Percentiles rank a stretch among this genome's conserved stretches.
Evolutionary conservation across 495 filamentous ascomycete genomes (phyloP).

Genomic region (Aspergillus baeticus): DNA sequence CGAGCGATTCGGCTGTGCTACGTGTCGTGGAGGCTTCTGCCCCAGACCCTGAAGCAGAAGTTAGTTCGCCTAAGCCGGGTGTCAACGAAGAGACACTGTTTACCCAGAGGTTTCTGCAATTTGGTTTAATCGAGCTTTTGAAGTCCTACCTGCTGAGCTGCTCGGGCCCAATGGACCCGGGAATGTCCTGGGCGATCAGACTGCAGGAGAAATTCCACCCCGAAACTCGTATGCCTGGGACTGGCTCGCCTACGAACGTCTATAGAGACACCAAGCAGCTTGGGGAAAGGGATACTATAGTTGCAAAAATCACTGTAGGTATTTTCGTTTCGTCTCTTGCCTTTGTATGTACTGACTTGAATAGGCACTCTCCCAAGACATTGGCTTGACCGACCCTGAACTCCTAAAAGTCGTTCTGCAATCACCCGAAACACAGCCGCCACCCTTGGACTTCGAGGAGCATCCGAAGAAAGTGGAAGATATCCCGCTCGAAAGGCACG

Average conservation of each 20-base stretch:
- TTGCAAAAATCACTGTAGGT: slow-evolving; percentile 74
- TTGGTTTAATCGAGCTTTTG: slow-evolving; percentile 80
- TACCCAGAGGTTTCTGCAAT: slow-evolving; percentile 71
- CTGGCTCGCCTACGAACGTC: slow-evolving; percentile 58
- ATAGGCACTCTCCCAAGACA: slow-evolving; percentile 71
- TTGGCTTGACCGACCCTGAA: slow-evolving; percentile 55
- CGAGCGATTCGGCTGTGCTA: slow-evolving; percentile 48
- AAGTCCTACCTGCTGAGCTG: slow-evolving; percentile 71
- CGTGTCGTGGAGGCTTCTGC: slow-evolving; percentile 51
- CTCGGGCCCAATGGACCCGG: slow-evolving; percentile 55
- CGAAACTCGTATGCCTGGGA: slow-evolving; percentile 27
- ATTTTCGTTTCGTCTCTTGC: neutral
- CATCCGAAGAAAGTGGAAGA: slow-evolving; percentile 53
- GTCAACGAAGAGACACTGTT: slow-evolving; percentile 56
- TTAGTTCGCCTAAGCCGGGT: slow-evolving; percentile 46
- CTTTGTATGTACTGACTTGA: neutral
- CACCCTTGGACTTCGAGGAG: slow-evolving; percentile 40
- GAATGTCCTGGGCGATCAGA: slow-evolving; percentile 74
- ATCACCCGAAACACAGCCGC: slow-evolving; percentile 33
- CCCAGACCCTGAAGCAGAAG: slow-evolving; percentile 79
- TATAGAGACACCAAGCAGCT: slow-evolving; percentile 64
- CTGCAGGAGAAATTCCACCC: slow-evolving; percentile 72
- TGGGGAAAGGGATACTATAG: slow-evolving; percentile 63
- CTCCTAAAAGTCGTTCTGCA: slow-evolving; percentile 45
- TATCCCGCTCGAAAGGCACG: slow-evolving; percentile 73